Evolutionary conservation across 1,284 basidiomycete species (phyloP), one percentile per base, ranked within the genome.

Genomic region (Cryptococcus neoformans): DNA sequence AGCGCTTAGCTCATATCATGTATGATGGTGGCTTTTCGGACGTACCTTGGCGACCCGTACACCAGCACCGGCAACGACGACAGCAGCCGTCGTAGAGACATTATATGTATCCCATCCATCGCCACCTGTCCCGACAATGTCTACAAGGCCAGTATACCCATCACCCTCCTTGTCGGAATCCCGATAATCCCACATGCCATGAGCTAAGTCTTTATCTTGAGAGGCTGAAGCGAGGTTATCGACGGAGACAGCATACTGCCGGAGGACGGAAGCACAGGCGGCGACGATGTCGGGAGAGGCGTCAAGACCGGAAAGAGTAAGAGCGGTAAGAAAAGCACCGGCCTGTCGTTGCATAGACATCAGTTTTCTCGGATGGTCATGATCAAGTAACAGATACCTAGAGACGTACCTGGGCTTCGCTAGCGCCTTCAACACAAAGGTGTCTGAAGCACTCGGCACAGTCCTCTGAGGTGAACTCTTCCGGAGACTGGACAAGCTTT

Each of bases 101-200:
- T 99, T 98, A 83, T 95, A 99, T 0, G 95, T 89, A 70, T 98
- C 92, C 78, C 95, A 87, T 0, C 94, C 94, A 78, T 98, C 95
- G 10, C 95, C 95, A n/a, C 95, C 95, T 0, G 87, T 89, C 12
- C 89, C 83, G 53, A 87, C 87, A 59, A 81, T 85, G 78, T 80
- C 86, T 9, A 80, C 79, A 46, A 76, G 60, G 2, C 76, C 74
- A 2, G 62, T 63, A 55, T 78, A 77, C 2, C 70, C 74, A 54
- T 75, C 73, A 0, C 74, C 74, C 45, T 75, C 70, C 16, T 67
- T 68, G 56, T 76, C 76, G 14, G 73, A 68, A 42, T 73, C 67
- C 37, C 62, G 54, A 56, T 76, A 78, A 57, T 78, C 75, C 76
- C 75, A 77, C 56, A 66, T 64, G 1, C 69, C 76, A 48, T 55